Conservation (phyloP, 169 alveolate species). For the Perkinsus olseni region DNA sequence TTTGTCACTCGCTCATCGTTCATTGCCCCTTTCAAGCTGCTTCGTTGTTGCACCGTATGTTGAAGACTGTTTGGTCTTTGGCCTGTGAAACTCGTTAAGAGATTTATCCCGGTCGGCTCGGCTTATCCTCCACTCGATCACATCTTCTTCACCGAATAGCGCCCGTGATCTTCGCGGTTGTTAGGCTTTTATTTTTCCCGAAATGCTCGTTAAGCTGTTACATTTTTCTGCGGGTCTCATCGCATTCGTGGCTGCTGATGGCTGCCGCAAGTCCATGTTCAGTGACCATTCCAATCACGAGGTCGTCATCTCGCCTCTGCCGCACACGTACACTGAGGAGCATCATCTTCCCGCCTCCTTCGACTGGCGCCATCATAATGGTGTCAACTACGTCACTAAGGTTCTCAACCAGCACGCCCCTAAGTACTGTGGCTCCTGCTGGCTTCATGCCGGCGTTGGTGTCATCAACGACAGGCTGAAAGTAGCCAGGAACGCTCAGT, state of each 20-base stretch:
- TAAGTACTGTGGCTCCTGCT: constrained; percentile 66
- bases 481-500: constrained; percentile 45
- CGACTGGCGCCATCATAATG: not conserved
- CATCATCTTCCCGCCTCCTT: not conserved
- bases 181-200: no score
- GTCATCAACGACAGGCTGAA: constrained; percentile 66
- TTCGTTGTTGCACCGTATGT: no score
- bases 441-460: constrained; percentile 67
- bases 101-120: no score
- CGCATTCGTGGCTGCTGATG: not conserved
- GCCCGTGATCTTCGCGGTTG: no score
- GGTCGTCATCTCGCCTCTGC: not conserved
- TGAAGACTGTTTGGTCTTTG: no score
- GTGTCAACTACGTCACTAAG: constrained; percentile 12
- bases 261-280: not conserved
- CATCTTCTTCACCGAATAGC: no score
- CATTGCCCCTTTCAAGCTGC: no score
- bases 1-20: no score
- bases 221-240: not conserved
- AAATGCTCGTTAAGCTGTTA: no score
- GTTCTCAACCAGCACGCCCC: constrained; percentile 59
- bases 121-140: no score
- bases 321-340: not conserved
- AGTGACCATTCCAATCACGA: not conserved
- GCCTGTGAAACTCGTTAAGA: no score